phyloP scores from a whole-genome alignment of 306 rosid species.

The Sicyos edulis region DNA sequence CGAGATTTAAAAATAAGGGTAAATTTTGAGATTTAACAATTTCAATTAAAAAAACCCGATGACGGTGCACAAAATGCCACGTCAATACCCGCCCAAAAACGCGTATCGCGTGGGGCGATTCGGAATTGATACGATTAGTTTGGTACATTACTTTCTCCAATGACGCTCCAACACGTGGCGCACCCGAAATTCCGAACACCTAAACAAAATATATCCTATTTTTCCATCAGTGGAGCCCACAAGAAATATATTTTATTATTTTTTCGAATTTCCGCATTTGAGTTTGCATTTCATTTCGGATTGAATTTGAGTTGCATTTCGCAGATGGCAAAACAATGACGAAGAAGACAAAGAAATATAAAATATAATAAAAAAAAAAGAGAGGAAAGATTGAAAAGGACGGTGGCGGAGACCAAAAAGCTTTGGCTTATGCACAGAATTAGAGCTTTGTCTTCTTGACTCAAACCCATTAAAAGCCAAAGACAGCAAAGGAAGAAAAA shows the following conservation, averaged over 20 bases:
- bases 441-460: constrained; percentile 58
- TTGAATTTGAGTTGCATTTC: constrained; percentile 30
- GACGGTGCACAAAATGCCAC: too few species aligned
- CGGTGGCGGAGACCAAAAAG: constrained; percentile 31
- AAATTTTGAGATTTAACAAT: too few species aligned
- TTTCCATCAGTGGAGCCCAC: too few species aligned
- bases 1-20: too few species aligned
- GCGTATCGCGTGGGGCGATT: constrained; percentile 34
- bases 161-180: constrained; percentile 34
- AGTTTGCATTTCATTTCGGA: constrained; percentile 11
- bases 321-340: not conserved
- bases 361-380: not conserved
- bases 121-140: constrained; percentile 29
- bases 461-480: constrained; percentile 26
- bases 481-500: constrained; percentile 31
- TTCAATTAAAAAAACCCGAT: too few species aligned
- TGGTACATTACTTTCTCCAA: constrained; percentile 26
- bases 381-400: constrained; percentile 14
- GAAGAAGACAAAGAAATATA: not conserved
- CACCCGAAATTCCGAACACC: not conserved
- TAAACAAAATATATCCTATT: too few species aligned
- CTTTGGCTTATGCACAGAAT: constrained; percentile 23
- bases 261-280: not conserved
- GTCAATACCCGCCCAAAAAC: too few species aligned
- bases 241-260: not conserved